A percentile compares a stretch with the other conserved stretches of the same genome.
phyloP scores from a whole-genome alignment of 2,329 filamentous ascomycete species.

The Gnomoniopsis sp. region DNA sequence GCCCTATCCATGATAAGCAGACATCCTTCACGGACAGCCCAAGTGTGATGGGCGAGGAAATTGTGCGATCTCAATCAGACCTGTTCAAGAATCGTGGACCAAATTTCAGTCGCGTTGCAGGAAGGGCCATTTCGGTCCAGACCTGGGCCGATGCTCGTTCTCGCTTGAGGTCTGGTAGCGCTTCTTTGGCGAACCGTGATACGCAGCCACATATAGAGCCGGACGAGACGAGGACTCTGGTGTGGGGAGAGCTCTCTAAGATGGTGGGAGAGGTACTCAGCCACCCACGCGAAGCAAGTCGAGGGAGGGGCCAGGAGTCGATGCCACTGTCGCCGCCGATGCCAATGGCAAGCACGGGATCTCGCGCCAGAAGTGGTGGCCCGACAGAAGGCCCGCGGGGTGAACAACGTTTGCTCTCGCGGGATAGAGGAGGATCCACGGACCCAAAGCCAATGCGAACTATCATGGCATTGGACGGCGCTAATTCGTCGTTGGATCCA shows the following conservation, averaged over 20 bases:
- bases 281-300: neutral
- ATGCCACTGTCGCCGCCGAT: neutral
- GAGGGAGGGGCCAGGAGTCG: conserved; percentile 1
- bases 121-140: neutral
- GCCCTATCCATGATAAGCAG: conserved; percentile 2
- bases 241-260: conserved; percentile 12
- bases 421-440: neutral
- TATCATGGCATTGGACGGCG: neutral
- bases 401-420: neutral
- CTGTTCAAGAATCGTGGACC: neutral
- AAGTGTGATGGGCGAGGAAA: conserved; percentile 20
- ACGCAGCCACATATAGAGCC: conserved; percentile 5
- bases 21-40: conserved; percentile 29
- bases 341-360: neutral
- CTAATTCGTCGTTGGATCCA: neutral
- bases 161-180: neutral
- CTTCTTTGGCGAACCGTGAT: neutral
- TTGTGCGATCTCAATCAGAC: neutral
- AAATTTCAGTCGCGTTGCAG: neutral
- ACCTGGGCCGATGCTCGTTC: neutral
- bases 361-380: neutral
- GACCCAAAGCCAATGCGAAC: neutral
- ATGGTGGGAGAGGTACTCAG: conserved; percentile 6
- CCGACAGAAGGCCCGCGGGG: neutral
- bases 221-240: conserved; percentile 5